Base-by-base conservation (phyloP, 2,329 filamentous ascomycete genomes). In the Dothideomycetidae sp. region DNA sequence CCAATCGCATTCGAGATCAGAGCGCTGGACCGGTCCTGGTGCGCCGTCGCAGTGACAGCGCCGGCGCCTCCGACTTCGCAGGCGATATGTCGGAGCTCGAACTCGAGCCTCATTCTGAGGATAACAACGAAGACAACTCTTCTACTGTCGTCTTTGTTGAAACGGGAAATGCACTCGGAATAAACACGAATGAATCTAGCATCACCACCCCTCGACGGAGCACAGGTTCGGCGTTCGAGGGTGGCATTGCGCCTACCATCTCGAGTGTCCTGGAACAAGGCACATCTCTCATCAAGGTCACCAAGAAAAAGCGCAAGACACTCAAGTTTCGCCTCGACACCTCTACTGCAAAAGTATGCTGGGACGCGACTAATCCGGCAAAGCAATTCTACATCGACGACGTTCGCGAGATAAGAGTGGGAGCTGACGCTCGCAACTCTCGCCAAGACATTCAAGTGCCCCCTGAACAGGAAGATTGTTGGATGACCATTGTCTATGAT, bases 361-460 rank as follows among this genome's bases (percentile, higher is more conserved):
- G 88, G 88, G 81, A 93, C 56, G 71, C 75, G 32, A 73, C 70
- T 5, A 76, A 82, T 23, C 77, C 81, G 1, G 73, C 75, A 15
- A 96, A 94, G 56, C 76, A 75, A 37, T 80, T 98, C 46, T 92
- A 93, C 56, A 82, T 98, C 44, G 90, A 98, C 51, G 85, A 96
- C 55, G 88, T 98, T 50, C 80, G 82, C 51, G 85, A 93, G 52
- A 85, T 96, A 33, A 77, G 86, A 44, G 75, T 78, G 21, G 85
- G 83, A 12, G 71, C 72, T 10, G 83, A 96, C 53, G 83, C 88
- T 12, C 75, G 81, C 40, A 88, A 93, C 54, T 93, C 93, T 54
- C 79, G 83, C 29, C 76, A 88, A 50, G 86, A 94, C 56, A 82
- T 81, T 52, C 73, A 75, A 28, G 64, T 90, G 14, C 62, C 77